Evolutionary conservation across 192 early-diverging fungal species (phyloP), one percentile per base, ranked within the genome.

Genomic region (Kickxella alabastrina): DNA sequence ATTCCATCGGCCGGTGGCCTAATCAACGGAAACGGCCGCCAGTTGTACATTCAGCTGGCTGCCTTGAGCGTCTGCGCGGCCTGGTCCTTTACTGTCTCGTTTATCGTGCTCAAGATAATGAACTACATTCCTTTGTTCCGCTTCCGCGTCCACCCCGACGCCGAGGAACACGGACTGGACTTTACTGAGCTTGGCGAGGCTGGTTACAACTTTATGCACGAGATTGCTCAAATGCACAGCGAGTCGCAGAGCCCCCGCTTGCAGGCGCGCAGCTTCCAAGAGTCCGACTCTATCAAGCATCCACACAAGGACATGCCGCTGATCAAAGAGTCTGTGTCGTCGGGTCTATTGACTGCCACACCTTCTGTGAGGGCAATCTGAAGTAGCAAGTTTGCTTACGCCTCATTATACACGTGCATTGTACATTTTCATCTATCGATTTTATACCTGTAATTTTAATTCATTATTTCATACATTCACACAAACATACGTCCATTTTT

Each of bases 21-120:
- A 59, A 66, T 91, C 54, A 80, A 87, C 53, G 83, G 83, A 38
- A 81, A 87, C 62, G 83, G 56, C 48, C 80, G 67, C 14, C 87
- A 88, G 73, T 47, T 92, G 18, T 74, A 75, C 17, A 75, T 83
- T 57, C 87, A 92, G 63, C 74, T 90, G 18, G 83, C 82, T 18
- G 86, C 83, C 0, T 59, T 81, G 41, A 70, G 62, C 9, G 78
- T 78, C 43, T 82, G 84, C 46, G 79, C 81, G 25, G 80, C 60
- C 10, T 92, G 83, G 80, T 78, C 77, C 17, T 83, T 85, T 49
- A 62, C 61, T 6, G 50, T 85, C 18, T 76, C 84, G 21, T 81
- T 61, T 32, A 45, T 81, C 14, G 54, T 85, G 25, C 75, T 85
- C 23, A 55, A 65, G 22, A 58, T 56, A 19, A 85, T 85, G 76